Conservation (phyloP, 179 eudicot species). For the Camellia oleifera region DNA sequence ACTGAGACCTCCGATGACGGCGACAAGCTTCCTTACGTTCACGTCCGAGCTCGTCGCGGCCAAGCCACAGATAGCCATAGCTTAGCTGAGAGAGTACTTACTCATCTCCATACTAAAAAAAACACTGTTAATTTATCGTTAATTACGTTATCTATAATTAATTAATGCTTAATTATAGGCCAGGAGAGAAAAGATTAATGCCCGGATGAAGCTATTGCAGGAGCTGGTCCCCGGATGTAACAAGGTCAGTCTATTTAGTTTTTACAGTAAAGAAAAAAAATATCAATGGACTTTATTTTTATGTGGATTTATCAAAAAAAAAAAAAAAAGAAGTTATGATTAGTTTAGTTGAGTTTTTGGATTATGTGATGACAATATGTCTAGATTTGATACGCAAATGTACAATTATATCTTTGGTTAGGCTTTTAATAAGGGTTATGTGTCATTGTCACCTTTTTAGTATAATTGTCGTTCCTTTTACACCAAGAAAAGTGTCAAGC, state of each 20-base stretch:
- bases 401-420: constrained; percentile 3
- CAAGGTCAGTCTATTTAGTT: constrained; percentile 52
- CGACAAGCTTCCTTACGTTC: constrained; percentile 90
- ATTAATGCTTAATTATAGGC: constrained; percentile 46
- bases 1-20: constrained; percentile 41
- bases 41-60: constrained; percentile 92
- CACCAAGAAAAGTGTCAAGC: constrained; percentile 30
- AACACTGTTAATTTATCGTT: not conserved
- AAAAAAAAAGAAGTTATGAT: not conserved
- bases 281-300: no score
- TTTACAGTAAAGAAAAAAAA: not conserved
- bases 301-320: no score
- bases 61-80: constrained; percentile 99
- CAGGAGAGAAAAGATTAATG: constrained; percentile 97
- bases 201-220: constrained; percentile 93
- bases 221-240: constrained; percentile 97
- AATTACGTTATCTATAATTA: not conserved
- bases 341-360: not conserved
- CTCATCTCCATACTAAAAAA: constrained; percentile 7
- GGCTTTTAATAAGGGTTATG: constrained; percentile 26
- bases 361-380: constrained; percentile 7
- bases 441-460: constrained; percentile 55
- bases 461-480: constrained; percentile 41
- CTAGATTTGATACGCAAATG: not conserved
- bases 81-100: constrained; percentile 94